These are phyloP conservation scores for Venturia aucupariae DNA, from an alignment of 2,329 filamentous ascomycete genomes.

Conservation along the genomic window DNA sequence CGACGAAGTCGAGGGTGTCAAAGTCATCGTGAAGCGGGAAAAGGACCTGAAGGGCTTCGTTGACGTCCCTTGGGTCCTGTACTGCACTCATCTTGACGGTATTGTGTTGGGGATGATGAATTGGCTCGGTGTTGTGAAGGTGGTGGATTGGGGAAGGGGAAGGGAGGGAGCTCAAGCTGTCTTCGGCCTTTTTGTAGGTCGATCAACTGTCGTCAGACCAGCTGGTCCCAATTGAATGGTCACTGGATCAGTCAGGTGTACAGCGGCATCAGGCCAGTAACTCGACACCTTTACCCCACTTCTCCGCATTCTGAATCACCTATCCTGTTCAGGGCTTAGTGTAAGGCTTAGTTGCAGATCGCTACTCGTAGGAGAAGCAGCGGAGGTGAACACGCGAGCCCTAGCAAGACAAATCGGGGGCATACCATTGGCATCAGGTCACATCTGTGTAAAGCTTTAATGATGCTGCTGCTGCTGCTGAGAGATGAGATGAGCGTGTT, in stretches of 20 bases:
- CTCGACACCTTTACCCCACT: background rate
- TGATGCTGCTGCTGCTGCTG: background rate
- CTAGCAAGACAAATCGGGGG: background rate
- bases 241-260: slow-evolving; percentile 1
- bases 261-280: background rate
- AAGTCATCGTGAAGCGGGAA: slow-evolving; percentile 48
- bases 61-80: slow-evolving; percentile 29
- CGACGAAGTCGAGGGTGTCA: slow-evolving; percentile 48
- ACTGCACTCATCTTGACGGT: slow-evolving; percentile 40
- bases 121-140: background rate
- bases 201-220: background rate
- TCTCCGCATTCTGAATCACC: slow-evolving; percentile 7
- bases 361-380: background rate
- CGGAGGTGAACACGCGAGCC: background rate
- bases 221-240: background rate
- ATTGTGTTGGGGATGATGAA: slow-evolving; percentile 15
- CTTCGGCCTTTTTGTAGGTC: background rate
- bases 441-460: background rate
- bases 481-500: background rate
- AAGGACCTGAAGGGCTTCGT: slow-evolving; percentile 48
- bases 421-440: background rate
- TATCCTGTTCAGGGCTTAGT: background rate
- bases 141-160: slow-evolving; percentile 10
- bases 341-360: background rate
- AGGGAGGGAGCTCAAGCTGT: slow-evolving; percentile 14